Evolutionary conservation across 1,284 basidiomycete genomes (phyloP), one percentile per base, ranked within the genome.

Genomic region (Rhodotorula mucilaginosa): DNA sequence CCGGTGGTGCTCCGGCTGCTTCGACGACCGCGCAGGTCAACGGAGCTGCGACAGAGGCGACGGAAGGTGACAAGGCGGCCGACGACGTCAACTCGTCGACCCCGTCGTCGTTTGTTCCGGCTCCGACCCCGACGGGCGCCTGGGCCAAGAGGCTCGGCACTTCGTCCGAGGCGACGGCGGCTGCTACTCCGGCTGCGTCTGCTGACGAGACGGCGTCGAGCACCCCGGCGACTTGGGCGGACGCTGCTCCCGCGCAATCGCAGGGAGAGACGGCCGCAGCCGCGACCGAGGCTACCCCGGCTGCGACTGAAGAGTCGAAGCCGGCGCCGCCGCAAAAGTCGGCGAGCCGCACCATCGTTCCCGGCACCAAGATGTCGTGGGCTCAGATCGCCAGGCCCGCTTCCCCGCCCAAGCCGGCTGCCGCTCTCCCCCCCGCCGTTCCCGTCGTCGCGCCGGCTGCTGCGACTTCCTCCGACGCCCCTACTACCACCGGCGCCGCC

Each of bases 361-460:
- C 75, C 8, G 73, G 73, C 54, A 59, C 67, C 19, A 76, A 70
- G 59, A 67, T 68, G 48, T 79, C 78, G 44, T 79, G 78, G 78
- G 78, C 78, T 12, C 73, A 75, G 58, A 77, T 79, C 52, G 76
- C 78, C 31, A 66, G 76, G 54, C 76, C 76, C 29, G 54, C 61
- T 18, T 68, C 66, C 13, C 72, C 72, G 26, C 74, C 76, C 58
- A 76, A 77, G 69, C 74, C 76, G 15, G 58, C 67, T 15, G 65
- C 67, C 66, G 26, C 74, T 52, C 64, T 69, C 52, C 58, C 61
- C 57, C 59, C 67, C 13, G 59, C 64, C 39, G 56, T 58, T 51
- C 61, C 65, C 15, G 68, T 60, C 48, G 56, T 65, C 7, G 49
- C 47, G 6, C 70, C 69, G 34, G 44, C 58, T 13, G 46, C 56